These are phyloP conservation scores for Penicillium egyptiacum DNA, from an alignment of 495 filamentous ascomycete genomes.

Conservation along the genomic window DNA sequence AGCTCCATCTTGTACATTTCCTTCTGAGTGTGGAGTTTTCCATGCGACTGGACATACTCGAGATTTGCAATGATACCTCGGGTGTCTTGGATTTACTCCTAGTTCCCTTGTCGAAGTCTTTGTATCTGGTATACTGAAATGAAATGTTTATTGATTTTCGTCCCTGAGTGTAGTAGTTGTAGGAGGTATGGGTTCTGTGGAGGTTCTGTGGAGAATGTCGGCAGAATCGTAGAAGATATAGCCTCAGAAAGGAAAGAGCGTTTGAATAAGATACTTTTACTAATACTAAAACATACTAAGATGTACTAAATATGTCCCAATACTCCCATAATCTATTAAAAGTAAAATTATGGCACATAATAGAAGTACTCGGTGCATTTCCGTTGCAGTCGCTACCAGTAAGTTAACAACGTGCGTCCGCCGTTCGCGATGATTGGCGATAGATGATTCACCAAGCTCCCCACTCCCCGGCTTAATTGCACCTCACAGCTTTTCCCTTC, in stretches of 20 bases:
- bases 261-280: background rate
- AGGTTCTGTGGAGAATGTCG: background rate
- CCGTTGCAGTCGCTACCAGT: background rate
- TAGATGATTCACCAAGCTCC: slow-evolving; percentile 14
- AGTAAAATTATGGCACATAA: background rate
- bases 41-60: slow-evolving; percentile 12
- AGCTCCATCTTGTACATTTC: slow-evolving; percentile 14
- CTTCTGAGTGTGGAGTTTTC: slow-evolving; percentile 10
- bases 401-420: slow-evolving; percentile 24
- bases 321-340: background rate
- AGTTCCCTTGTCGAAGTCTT: background rate
- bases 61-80: slow-evolving; percentile 12
- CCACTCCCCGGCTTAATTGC: slow-evolving; percentile 23
- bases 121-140: background rate
- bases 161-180: too few relatives aligned
- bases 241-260: background rate
- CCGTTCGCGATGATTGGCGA: slow-evolving; percentile 28
- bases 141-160: background rate
- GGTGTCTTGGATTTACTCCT: slow-evolving; percentile 2
- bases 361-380: background rate
- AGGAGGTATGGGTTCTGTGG: too few relatives aligned
- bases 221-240: background rate
- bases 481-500: slow-evolving; percentile 19
- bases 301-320: background rate
- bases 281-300: background rate